phyloP scores from a whole-genome alignment of 2,329 filamentous ascomycete genomes.

The Aspergillus viridinutans region DNA sequence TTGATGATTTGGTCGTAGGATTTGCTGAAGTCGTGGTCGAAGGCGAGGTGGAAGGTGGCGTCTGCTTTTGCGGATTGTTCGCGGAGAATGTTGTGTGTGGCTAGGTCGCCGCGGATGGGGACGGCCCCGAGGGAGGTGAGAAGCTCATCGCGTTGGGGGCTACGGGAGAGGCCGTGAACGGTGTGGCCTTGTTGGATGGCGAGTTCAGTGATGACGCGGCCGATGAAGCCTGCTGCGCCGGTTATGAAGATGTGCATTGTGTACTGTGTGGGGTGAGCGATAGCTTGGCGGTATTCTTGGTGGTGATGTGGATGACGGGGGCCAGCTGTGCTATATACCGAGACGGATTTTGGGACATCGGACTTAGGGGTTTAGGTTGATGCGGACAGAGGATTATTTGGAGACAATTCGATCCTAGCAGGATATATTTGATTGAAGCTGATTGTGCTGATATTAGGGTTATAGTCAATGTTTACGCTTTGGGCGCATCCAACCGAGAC shows the following conservation, averaged over 20 bases:
- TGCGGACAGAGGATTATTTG: too few relatives aligned
- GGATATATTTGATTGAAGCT: too few relatives aligned
- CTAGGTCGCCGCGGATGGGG: constrained; percentile 31
- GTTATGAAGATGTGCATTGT: constrained; percentile 35
- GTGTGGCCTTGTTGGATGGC: constrained; percentile 38
- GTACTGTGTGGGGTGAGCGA: too few relatives aligned
- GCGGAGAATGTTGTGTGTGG: constrained; percentile 32
- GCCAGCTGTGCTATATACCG: too few relatives aligned
- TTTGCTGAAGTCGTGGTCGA: constrained; percentile 40
- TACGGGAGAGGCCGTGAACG: constrained; percentile 42
- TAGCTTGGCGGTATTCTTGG: too few relatives aligned
- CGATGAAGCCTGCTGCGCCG: constrained; percentile 44
- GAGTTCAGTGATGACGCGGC: constrained; percentile 36
- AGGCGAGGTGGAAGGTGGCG: constrained; percentile 42
- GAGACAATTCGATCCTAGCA: too few relatives aligned
- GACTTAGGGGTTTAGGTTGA: too few relatives aligned
- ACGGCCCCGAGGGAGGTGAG: constrained; percentile 31
- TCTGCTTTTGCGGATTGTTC: constrained; percentile 30
- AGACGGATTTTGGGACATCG: too few relatives aligned
- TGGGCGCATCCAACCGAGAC: too few relatives aligned
- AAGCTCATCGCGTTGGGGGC: constrained; percentile 23
- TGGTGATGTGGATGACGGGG: too few relatives aligned
- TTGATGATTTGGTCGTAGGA: constrained; percentile 21
- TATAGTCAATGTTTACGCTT: too few relatives aligned
- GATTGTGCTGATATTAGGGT: too few relatives aligned